Base-by-base conservation (phyloP, 169 alveolate species). In the Plasmodium reichenowi region DNA sequence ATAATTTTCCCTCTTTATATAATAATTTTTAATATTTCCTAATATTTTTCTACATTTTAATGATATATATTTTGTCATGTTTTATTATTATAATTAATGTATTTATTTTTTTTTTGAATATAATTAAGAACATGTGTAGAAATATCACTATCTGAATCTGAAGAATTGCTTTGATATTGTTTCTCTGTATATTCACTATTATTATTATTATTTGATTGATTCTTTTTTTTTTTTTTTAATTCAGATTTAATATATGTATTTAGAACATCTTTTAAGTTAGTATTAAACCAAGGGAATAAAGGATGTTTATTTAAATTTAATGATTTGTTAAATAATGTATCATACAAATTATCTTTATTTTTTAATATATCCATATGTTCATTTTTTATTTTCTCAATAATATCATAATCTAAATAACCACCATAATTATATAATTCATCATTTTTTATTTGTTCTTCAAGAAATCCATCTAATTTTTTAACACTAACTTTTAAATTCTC, bases 381-480 rank as follows among this genome's bases (percentile, higher is more conserved):
- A 50, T 50, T 83, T 45, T 67, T 83, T 12, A 83, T 54, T 62
- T 63, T 38, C 20, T 83, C 91, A 24, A 83, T 47, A 45, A 72
- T 83, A 48, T 45, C 47, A 48, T 63, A 26, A 68, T 83, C 68
- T 58, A 83, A 58, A 68, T 83, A 83, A n/a, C 91, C 91, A 29
- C 91, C 91, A 67, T 83, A 68, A 62, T 63, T 83, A 72, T 83
- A 83, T 29, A 83, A 7, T 20, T 83, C 83, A 83, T 83, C 91
- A 10, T 26, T 47, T 83, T 83, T 83, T 26, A 83, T 83, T 83
- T 62, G 91, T 68, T 83, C 91, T 24, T 62, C 91, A 43, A 83
- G 6, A 54, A 56, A 15, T 4, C 5, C 2, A 22, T 72, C 76
- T 54, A 83, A 43, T 60, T 10, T 83, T 17, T 54, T 68, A 13